phyloP scores from a whole-genome alignment of 225 moss, liverwort and hornwort genomes.

The Marchantia polymorpha region DNA sequence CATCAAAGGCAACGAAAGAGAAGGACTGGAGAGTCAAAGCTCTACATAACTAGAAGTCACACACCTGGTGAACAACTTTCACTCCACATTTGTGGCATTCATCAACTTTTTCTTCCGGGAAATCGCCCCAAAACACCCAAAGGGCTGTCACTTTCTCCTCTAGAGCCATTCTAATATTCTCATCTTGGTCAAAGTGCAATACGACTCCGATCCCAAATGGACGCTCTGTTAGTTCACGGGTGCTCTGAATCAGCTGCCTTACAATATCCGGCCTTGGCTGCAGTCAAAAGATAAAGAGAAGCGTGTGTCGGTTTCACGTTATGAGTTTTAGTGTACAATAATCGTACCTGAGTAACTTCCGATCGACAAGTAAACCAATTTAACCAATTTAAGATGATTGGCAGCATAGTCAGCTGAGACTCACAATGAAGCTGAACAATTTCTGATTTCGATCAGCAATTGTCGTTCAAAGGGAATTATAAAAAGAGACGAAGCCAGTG shows the following conservation, averaged over 20 bases:
- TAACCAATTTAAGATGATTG: not conserved
- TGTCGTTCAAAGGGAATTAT: too few species aligned
- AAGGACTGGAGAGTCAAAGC: not conserved
- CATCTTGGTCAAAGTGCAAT: slow-evolving; percentile 60
- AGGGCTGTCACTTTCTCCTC: slow-evolving; percentile 65
- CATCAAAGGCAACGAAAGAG: not conserved
- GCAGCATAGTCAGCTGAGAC: not conserved
- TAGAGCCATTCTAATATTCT: slow-evolving; percentile 51
- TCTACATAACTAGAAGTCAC: not conserved
- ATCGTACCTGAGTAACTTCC: not conserved
- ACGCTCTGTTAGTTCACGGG: slow-evolving; percentile 64
- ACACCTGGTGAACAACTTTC: slow-evolving; percentile 81
- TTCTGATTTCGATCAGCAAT: not conserved
- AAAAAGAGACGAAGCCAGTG: too few species aligned
- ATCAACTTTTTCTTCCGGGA: slow-evolving; percentile 54
- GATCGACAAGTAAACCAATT: not conserved
- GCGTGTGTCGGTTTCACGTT: not conserved
- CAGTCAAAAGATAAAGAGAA: slow-evolving; percentile 12
- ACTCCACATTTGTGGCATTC: slow-evolving; percentile 62
- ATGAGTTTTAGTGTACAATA: not conserved
- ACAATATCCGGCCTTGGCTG: slow-evolving; percentile 64
- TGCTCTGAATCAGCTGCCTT: slow-evolving; percentile 60
- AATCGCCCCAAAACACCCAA: slow-evolving; percentile 74
- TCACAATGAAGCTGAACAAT: not conserved
- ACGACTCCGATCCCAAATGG: slow-evolving; percentile 79